phyloP scores from a whole-genome alignment of 495 filamentous ascomycete genomes.

The Thozetella sp. region DNA sequence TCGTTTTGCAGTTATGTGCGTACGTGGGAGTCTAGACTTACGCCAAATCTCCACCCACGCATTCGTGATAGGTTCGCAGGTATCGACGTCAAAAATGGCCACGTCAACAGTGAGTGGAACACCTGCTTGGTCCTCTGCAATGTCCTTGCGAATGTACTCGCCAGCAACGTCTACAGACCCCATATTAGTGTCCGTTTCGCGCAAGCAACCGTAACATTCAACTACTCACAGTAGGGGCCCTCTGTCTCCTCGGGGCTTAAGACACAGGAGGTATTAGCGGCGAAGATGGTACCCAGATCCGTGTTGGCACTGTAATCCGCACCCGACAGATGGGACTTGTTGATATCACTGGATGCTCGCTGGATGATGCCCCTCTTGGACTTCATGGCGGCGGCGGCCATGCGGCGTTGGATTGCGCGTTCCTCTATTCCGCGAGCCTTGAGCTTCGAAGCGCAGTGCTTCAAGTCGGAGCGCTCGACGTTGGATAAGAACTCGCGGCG shows the following conservation, averaged over 20 bases:
- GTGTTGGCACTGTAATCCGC: constrained; percentile 36
- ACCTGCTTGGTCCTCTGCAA: constrained; percentile 50
- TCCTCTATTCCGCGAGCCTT: constrained; percentile 39
- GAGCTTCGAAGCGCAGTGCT: constrained; percentile 37
- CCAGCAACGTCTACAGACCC: constrained; percentile 17
- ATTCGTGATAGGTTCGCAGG: constrained; percentile 51
- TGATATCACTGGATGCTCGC: neutral
- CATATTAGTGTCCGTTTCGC: too few relatives aligned
- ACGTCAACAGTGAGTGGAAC: constrained; percentile 56
- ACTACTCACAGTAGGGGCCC: constrained; percentile 45
- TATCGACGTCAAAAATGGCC: constrained; percentile 53
- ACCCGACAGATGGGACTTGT: constrained; percentile 14
- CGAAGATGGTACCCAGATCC: constrained; percentile 40
- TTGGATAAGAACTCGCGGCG: constrained; percentile 38
- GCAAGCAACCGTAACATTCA: too few relatives aligned
- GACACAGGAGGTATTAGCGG: constrained; percentile 47
- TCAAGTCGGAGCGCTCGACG: constrained; percentile 32
- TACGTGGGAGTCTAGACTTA: too few relatives aligned
- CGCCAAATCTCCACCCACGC: constrained; percentile 58
- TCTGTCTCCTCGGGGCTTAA: constrained; percentile 51
- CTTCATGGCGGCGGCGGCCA: constrained; percentile 10
- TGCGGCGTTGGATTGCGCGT: constrained; percentile 38
- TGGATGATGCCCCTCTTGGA: constrained; percentile 6
- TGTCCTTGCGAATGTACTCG: constrained; percentile 45
- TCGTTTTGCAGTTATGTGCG: too few relatives aligned